A percentile compares a stretch with the other conserved stretches of the same genome.
Evolutionary conservation across 129 eudicot genomes (phyloP).

Genomic region (Heracleum sosnowskyi): DNA sequence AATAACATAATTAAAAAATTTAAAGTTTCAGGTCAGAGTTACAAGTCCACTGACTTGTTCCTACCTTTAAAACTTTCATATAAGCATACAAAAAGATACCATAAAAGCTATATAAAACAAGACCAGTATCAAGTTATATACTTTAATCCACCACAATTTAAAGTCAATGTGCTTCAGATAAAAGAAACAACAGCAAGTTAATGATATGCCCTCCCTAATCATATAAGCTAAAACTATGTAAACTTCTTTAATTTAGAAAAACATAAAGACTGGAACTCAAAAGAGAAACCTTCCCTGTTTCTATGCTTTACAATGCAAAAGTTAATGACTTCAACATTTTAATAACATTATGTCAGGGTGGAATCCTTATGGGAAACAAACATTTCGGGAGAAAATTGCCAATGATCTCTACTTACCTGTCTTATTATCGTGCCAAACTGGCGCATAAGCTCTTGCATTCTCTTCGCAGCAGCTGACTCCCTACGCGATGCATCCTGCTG

Average conservation of each 20-base stretch:
- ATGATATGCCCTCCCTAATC: not conserved
- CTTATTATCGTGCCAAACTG: conserved; percentile 56
- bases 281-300: not conserved
- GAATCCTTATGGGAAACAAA: not conserved
- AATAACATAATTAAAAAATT: not conserved
- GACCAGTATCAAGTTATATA: too few relatives aligned
- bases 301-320: not conserved
- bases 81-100: not conserved
- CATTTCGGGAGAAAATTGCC: not conserved
- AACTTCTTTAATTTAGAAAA: not conserved
- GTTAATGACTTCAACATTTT: not conserved
- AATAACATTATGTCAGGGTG: not conserved
- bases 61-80: not conserved
- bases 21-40: not conserved
- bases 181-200: not conserved
- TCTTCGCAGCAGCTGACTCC: conserved; percentile 62
- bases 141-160: not conserved
- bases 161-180: not conserved
- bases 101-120: too few relatives aligned
- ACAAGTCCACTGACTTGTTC: not conserved
- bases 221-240: not conserved
- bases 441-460: conserved; percentile 91
- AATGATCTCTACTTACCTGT: conserved; percentile 46
- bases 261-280: not conserved
- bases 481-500: conserved; percentile 65